Evolutionary conservation across 2,329 filamentous ascomycete genomes (phyloP), one percentile per base, ranked within the genome.

Genomic region (Aspergillus phoenicis): DNA sequence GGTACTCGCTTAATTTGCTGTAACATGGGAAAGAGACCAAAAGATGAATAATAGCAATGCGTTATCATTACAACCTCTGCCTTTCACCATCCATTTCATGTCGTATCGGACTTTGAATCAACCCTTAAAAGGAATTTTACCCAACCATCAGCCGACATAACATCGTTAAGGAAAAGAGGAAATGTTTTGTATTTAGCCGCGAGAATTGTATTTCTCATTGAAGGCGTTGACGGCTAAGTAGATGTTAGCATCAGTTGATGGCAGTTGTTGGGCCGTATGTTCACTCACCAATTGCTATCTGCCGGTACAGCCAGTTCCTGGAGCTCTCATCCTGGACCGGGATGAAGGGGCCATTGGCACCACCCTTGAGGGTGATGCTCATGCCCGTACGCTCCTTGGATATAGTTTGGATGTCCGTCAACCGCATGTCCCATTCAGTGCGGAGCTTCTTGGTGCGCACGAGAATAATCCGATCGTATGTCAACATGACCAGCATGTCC

Each of bases 371-470:
- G 51, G 91, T 89, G 64, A 99, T 86, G 67, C 91, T 93, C 78
- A 99, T 87, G 0, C 95, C 96, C 0, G 95, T 99, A 56, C 95
- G 84, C 82, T 99, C 96, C 81, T 98, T 99, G 49, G 89, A 91
- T 66, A 99, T 98, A 0, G 93, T 98, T 82, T 98, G 93, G 20
- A 99, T 87, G 74, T 99, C 95, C 73, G 95, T 97, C 66, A 99
- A 83, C 26, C 92, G 91, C 10, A 98, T 92, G 71, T 99, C 95
- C 95, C 95, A 99, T 78, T 98, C 94, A 17, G 89, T 93, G 57
- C 87, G 89, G 70, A 99, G 82, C 72, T 90, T 89, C 80, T 93
- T 90, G 55, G 91, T 92, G 68, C 93, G 87, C 64, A 99, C 91
- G 59, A 98, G 86, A 83, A 99, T 87, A 74, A 99, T 97, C 4